A percentile compares a stretch with the other conserved stretches of the same genome.
Conservation (phyloP, 257 asterid species). For the Solanum peruvianum region DNA sequence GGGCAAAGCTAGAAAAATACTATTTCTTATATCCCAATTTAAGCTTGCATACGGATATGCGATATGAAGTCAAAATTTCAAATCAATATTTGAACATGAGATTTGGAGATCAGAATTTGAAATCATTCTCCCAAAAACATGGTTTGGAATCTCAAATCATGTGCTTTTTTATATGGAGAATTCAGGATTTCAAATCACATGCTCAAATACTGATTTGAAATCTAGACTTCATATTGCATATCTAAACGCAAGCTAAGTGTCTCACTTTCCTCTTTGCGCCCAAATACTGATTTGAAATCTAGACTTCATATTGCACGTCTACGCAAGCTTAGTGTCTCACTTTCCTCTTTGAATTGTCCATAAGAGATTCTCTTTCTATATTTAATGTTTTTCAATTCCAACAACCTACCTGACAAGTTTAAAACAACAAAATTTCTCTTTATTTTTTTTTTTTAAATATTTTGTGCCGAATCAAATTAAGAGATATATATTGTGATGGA, state of each 20-base stretch:
- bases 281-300: too few relatives aligned
- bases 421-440: background rate
- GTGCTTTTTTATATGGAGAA: background rate
- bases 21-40: background rate
- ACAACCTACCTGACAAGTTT: background rate
- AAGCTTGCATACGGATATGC: background rate
- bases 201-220: background rate
- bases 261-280: background rate
- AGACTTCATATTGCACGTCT: background rate
- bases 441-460: background rate
- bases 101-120: rapidly evolving
- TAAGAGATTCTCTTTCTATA: background rate
- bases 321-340: background rate
- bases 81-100: too few relatives aligned
- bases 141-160: background rate
- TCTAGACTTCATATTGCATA: background rate
- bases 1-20: background rate
- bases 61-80: background rate
- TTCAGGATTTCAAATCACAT: background rate
- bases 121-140: background rate
- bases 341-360: background rate
- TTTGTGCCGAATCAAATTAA: background rate
- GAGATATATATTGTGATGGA: background rate
- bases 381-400: background rate
- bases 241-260: background rate